Evolutionary conservation across 73 alveolate genomes (phyloP).

Genomic region (Paramecium sonneborni): DNA sequence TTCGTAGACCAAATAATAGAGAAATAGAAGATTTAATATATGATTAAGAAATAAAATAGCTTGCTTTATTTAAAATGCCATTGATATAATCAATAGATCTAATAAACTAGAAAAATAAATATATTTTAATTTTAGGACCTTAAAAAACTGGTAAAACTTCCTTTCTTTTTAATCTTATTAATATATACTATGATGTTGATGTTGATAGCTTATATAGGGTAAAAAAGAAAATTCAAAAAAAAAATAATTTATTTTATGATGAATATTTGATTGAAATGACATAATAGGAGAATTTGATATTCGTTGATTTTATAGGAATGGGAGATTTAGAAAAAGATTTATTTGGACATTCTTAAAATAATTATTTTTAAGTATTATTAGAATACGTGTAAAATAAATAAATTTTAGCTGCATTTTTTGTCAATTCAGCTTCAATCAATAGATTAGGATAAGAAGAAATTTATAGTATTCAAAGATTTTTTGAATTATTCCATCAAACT

Average conservation of each 20-base stretch:
- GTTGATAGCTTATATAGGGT: slow-evolving; percentile 18
- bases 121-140: background rate
- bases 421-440: slow-evolving; percentile 3
- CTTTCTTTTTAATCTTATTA: background rate
- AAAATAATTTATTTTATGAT: background rate
- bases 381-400: background rate
- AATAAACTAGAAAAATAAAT: background rate
- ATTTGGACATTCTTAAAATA: background rate
- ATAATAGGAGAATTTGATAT: background rate
- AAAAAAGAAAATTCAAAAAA: background rate
- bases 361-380: background rate
- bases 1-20: background rate
- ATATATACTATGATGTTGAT: background rate
- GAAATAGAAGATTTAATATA: background rate
- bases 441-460: slow-evolving; percentile 9
- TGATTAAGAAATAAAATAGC: background rate
- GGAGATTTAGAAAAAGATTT: background rate
- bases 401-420: background rate
- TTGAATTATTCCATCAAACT: background rate
- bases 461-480: background rate
- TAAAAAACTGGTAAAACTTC: background rate
- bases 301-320: background rate
- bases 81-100: background rate
- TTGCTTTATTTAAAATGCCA: background rate
- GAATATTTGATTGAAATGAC: background rate